phyloP scores from a whole-genome alignment of 805 yeast genomes.

The Yarrowia divulgata region DNA sequence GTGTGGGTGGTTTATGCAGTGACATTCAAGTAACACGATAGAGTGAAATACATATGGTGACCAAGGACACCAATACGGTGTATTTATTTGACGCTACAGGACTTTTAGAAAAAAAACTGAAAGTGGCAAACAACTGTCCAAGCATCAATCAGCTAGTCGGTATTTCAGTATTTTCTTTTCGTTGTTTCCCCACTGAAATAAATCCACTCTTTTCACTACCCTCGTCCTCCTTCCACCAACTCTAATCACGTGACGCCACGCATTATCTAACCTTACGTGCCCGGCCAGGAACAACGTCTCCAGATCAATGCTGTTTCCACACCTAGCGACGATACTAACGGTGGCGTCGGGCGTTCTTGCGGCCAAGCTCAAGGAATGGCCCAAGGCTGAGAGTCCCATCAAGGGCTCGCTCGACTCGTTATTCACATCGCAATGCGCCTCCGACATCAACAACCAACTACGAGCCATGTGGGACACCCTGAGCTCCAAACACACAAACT shows the following conservation, averaged over 20 bases:
- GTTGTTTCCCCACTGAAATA: too few relatives aligned
- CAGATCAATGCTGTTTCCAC: conserved; percentile 28
- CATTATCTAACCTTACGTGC: conserved; percentile 22
- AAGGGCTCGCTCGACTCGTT: conserved; percentile 18
- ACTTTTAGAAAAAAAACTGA: too few relatives aligned
- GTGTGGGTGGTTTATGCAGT: not conserved
- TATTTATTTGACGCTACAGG: too few relatives aligned
- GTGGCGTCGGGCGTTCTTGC: conserved; percentile 18
- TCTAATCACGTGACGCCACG: conserved; percentile 29
- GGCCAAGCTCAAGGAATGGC: conserved; percentile 36
- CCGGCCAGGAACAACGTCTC: not conserved
- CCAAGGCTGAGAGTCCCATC: conserved; percentile 24
- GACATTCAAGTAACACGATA: not conserved
- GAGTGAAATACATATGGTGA: too few relatives aligned
- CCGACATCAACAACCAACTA: conserved; percentile 28
- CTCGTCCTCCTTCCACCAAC: not conserved
- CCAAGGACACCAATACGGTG: too few relatives aligned
- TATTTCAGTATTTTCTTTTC: too few relatives aligned
- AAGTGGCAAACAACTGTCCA: too few relatives aligned
- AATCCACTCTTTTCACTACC: not conserved
- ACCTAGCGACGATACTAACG: conserved; percentile 19
- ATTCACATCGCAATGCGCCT: conserved; percentile 28
- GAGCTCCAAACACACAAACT: conserved; percentile 18
- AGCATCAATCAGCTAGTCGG: too few relatives aligned
- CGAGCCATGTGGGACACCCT: conserved; percentile 19